Conservation (phyloP, 2,329 filamentous ascomycete species). For the Myriosclerotinia curreyana region DNA sequence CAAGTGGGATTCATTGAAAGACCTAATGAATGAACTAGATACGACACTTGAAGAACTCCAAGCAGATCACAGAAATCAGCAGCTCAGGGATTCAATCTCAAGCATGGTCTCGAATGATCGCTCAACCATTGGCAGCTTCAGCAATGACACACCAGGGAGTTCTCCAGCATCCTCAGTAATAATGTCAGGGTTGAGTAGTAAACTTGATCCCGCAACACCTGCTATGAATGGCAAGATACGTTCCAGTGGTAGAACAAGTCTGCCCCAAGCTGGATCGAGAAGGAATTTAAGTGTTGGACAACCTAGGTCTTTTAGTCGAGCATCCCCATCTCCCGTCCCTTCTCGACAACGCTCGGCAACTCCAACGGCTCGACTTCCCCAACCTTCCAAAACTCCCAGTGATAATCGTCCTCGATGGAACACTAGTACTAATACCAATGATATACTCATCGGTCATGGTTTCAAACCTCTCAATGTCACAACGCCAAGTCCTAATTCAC, state of each 20-base stretch:
- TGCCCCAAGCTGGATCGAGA: slow-evolving; percentile 47
- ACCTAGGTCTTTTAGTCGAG: slow-evolving; percentile 43
- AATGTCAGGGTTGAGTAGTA: slow-evolving; percentile 49
- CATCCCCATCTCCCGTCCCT: slow-evolving; percentile 40
- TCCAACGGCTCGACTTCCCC: slow-evolving; percentile 47
- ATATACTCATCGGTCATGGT: slow-evolving; percentile 65
- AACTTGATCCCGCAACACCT: slow-evolving; percentile 37
- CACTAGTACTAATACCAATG: slow-evolving; percentile 58
- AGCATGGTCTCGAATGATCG: slow-evolving; percentile 65
- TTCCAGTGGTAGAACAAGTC: slow-evolving; percentile 31
- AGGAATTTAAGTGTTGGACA: slow-evolving; percentile 43
- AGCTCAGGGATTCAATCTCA: slow-evolving; percentile 87
- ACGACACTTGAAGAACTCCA: slow-evolving; percentile 69
- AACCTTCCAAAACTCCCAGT: slow-evolving; percentile 46
- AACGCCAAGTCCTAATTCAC: slow-evolving; percentile 37
- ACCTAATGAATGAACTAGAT: slow-evolving; percentile 76
- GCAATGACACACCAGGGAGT: slow-evolving; percentile 49
- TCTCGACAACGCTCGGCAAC: slow-evolving; percentile 48
- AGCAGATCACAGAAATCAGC: slow-evolving; percentile 60
- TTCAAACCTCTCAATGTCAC: slow-evolving; percentile 62
- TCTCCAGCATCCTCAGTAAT: slow-evolving; percentile 67
- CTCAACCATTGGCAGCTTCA: slow-evolving; percentile 46
- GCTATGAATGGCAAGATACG: slow-evolving; percentile 38
- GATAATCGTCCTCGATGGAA: slow-evolving; percentile 72
- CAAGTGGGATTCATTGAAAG: slow-evolving; percentile 75